Evolutionary conservation across 495 filamentous ascomycete genomes (phyloP), one percentile per base, ranked within the genome.

Genomic region (Penicillium nucicola): DNA sequence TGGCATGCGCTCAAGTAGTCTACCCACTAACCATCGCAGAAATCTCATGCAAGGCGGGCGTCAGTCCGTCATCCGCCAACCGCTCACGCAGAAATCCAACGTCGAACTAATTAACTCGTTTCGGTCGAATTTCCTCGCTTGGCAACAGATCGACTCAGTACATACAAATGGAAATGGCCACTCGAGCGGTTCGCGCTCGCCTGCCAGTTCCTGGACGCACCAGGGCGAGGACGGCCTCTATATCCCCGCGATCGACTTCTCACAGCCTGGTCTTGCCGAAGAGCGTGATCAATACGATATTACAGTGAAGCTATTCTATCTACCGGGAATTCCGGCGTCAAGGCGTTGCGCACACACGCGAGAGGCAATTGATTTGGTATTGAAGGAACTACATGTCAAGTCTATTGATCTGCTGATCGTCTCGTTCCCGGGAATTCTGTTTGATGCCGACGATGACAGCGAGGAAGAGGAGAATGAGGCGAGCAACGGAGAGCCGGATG

Each of bases 251-350:
- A 81, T 89, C 45, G 82, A 90, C 63, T 88, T 87, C 75, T 69
- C 77, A n/a, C 66, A 75, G 30, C 79, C 82, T 13, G 84, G 86
- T 0, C 70, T 97, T 18, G 72, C 84, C 22, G 92, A 96, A 62
- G 88, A 93, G 56, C 77, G 84, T 5, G 71, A 77, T 46, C 82
- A 88, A 55, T 96, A 97, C 74, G 88, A 95, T 68, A 95, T 96
- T 64, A 97, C 92, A 1, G 84, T 89, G 35, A 97, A 97, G 64
- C 71, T 97, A 17, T 97, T 97, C 79, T 95, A 92, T 66, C 78
- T 96, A 14, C 89, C 90, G 3, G 79, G 78, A 22, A 81, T 87
- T 14, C 76, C 84, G 10, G 72, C 80, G 0, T 73, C 72, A 20
- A 69, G 81, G 45, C 79, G 91, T 48, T 75, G 74, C 51, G 70